phyloP scores from a whole-genome alignment of 805 yeast species.

The Candida manassasensis region DNA sequence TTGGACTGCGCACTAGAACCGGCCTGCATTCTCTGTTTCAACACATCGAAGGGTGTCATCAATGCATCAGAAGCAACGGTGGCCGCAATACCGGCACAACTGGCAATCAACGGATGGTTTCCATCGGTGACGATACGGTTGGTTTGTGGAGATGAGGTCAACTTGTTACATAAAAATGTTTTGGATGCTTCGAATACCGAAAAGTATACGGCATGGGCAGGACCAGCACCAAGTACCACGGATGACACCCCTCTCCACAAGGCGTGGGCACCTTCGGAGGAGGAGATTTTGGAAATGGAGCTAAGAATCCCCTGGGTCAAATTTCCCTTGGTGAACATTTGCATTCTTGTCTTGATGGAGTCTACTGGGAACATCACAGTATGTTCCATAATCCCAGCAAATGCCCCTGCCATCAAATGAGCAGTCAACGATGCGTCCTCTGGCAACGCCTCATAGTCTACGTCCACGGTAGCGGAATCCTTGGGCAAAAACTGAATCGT shows the following conservation, averaged over 20 bases:
- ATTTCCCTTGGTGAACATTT: constrained; percentile 37
- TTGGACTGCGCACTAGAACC: constrained; percentile 10
- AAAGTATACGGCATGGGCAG: constrained; percentile 96
- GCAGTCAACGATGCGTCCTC: constrained; percentile 77
- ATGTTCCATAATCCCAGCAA: constrained; percentile 99
- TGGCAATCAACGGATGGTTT: constrained; percentile 78
- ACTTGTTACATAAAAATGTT: constrained; percentile 46
- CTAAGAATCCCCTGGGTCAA: constrained; percentile 45
- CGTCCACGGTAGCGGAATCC: constrained; percentile 59
- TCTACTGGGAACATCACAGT: constrained; percentile 95
- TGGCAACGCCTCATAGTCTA: constrained; percentile 91
- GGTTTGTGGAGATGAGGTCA: constrained; percentile 23
- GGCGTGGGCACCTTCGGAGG: constrained; percentile 82
- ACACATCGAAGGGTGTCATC: constrained; percentile 95
- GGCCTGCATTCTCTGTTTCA: constrained; percentile 92
- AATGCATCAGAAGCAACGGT: constrained; percentile 91
- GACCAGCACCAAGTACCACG: constrained; percentile 96
- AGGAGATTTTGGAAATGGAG: constrained; percentile 70
- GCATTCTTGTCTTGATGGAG: constrained; percentile 95
- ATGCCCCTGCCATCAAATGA: constrained; percentile 89
- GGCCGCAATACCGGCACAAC: constrained; percentile 86
- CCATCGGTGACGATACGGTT: constrained; percentile 51
- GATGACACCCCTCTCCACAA: constrained; percentile 93
- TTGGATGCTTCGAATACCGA: constrained; percentile 87
- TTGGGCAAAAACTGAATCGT: constrained; percentile 18